Conservation (phyloP, 169 alveolate genomes). For the Cystoisospora suis region DNA sequence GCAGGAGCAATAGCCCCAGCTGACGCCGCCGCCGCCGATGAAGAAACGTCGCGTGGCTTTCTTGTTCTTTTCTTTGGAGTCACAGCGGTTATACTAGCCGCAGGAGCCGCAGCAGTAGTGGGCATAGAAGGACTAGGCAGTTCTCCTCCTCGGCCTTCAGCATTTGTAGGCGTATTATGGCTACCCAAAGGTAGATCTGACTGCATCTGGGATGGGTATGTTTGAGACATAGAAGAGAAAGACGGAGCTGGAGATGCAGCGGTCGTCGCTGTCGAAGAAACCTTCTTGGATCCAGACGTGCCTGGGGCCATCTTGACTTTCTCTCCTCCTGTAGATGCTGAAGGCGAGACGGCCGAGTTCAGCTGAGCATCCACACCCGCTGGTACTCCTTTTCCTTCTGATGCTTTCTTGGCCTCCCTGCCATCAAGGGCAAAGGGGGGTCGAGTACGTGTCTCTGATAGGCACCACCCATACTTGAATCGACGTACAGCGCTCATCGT, state of each 20-base stretch:
- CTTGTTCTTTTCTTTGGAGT: constrained; percentile 27
- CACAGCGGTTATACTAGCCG: not conserved
- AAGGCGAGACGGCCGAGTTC: not conserved
- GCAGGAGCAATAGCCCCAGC: not conserved
- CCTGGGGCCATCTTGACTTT: too few relatives aligned
- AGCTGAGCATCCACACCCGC: not conserved
- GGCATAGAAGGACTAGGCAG: not conserved
- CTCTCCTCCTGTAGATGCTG: not conserved
- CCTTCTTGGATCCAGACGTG: not conserved
- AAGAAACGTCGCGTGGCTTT: not conserved
- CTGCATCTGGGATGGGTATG: too few relatives aligned
- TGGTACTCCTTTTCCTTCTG: not conserved
- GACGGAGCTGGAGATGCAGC: not conserved
- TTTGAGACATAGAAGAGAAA: too few relatives aligned
- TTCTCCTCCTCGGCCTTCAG: not conserved
- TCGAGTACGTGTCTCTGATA: not conserved
- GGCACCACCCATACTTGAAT: constrained; percentile 8
- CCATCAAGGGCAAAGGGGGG: constrained; percentile 22
- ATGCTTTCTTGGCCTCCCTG: not conserved
- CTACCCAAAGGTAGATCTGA: not conserved
- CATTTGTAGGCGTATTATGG: not conserved
- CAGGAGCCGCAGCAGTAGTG: not conserved
- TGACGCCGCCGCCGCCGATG: not conserved
- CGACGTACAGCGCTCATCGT: not conserved
- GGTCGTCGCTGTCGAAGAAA: not conserved